Percentiles rank a stretch among this genome's conserved stretches.
Conservation (phyloP, 305 asterid species). For the Andrographis paniculata region DNA sequence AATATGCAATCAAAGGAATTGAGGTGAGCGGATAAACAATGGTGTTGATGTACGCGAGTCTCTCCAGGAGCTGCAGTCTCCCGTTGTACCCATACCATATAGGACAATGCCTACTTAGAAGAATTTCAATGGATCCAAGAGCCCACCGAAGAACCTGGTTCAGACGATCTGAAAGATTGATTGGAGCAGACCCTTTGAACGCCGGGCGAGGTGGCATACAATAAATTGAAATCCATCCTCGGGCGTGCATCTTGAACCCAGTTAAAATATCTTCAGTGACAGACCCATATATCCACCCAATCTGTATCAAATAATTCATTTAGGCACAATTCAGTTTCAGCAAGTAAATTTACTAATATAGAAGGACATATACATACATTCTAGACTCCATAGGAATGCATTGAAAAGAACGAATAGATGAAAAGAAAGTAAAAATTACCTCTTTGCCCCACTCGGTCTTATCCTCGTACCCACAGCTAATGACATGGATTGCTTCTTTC, state of each 20-base stretch:
- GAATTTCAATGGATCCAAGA: slow-evolving; percentile 57
- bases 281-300: slow-evolving; percentile 76
- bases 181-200: slow-evolving; percentile 67
- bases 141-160: slow-evolving; percentile 79
- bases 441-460: slow-evolving; percentile 91
- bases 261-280: slow-evolving; percentile 66
- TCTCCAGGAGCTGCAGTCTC: slow-evolving; percentile 42
- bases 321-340: background rate
- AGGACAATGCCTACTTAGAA: slow-evolving; percentile 66
- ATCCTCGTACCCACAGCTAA: slow-evolving; percentile 82
- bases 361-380: background rate
- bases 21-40: slow-evolving; percentile 67
- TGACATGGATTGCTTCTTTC: slow-evolving; percentile 88
- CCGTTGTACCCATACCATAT: slow-evolving; percentile 70
- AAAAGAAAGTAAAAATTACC: slow-evolving; percentile 19
- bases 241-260: slow-evolving; percentile 67
- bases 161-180: slow-evolving; percentile 63
- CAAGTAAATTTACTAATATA: background rate
- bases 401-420: background rate
- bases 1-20: slow-evolving; percentile 51
- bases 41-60: slow-evolving; percentile 62
- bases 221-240: slow-evolving; percentile 64
- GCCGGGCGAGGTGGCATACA: slow-evolving; percentile 71
- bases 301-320: slow-evolving; percentile 30
- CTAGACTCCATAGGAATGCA: too few species aligned